phyloP scores from a whole-genome alignment of 768 basidiomycete species.

The Peribolospora baueri region DNA sequence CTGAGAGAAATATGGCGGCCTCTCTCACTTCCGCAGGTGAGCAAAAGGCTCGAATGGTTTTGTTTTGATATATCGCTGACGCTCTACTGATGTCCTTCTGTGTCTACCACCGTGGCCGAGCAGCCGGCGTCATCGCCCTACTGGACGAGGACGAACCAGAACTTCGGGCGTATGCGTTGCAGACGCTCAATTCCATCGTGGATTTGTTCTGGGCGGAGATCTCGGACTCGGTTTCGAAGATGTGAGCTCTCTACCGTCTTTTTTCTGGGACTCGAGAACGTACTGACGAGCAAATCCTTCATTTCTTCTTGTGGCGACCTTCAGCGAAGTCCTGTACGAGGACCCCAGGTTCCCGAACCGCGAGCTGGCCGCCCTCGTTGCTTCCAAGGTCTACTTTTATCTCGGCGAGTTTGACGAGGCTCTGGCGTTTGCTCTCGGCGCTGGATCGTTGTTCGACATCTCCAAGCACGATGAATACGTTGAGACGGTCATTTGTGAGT shows the following conservation, averaged over 20 bases:
- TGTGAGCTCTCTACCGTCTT: constrained; percentile 31
- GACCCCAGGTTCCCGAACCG: constrained; percentile 50
- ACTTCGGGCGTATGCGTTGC: constrained; percentile 78
- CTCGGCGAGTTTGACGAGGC: constrained; percentile 88
- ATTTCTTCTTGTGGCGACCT: not conserved
- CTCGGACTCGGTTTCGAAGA: constrained; percentile 68
- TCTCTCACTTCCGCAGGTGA: not conserved
- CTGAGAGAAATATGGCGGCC: no score
- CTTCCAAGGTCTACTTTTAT: constrained; percentile 97
- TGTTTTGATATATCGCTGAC: no score
- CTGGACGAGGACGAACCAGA: constrained; percentile 62
- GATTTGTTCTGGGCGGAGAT: constrained; percentile 98
- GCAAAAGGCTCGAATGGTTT: no score
- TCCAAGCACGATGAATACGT: constrained; percentile 47
- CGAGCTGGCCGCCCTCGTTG: constrained; percentile 63
- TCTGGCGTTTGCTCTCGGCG: constrained; percentile 76
- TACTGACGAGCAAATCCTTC: not conserved
- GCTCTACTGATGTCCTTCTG: no score
- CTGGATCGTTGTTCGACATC: constrained; percentile 58
- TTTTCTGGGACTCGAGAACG: not conserved
- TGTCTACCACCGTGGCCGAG: no score
- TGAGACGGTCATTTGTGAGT: constrained; percentile 81
- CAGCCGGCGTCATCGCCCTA: constrained; percentile 60
- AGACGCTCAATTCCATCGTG: constrained; percentile 51
- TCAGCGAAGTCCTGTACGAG: constrained; percentile 76